These are phyloP conservation scores for Vinca minor DNA, from an alignment of 257 asterid species.

Conservation along the genomic window DNA sequence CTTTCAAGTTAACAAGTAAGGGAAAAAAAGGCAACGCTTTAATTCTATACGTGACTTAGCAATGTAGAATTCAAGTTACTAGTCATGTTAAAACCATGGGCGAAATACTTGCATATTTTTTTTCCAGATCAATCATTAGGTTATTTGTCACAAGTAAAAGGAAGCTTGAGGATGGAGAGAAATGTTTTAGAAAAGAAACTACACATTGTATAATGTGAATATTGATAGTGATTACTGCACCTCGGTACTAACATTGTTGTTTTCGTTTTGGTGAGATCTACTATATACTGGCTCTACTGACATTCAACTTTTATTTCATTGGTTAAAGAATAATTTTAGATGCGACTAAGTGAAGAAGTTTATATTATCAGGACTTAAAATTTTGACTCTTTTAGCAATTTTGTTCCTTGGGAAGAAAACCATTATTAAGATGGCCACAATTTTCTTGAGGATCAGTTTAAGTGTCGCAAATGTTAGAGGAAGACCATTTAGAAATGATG, in stretches of 20 bases:
- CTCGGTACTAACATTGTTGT: neutral
- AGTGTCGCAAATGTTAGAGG: neutral
- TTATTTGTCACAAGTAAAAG: no score
- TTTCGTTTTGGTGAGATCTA: neutral
- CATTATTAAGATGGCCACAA: neutral
- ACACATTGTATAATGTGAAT: neutral
- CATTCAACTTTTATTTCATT: constrained; percentile 2
- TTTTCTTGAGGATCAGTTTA: neutral
- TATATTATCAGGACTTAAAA: neutral
- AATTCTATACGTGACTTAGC: neutral
- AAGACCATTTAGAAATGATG: neutral
- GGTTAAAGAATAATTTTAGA: neutral
- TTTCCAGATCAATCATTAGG: no score
- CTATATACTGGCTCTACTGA: neutral
- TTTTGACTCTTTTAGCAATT: neutral
- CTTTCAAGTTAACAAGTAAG: no score
- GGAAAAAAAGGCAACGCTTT: no score
- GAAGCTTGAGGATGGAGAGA: neutral
- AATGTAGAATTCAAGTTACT: neutral
- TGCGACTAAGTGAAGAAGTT: neutral
- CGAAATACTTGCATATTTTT: neutral
- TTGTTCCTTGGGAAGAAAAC: neutral
- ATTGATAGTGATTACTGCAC: neutral
- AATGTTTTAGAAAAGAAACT: neutral
- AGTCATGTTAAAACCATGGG: neutral